Conservation (phyloP, 2,329 filamentous ascomycete genomes). For the Aureobasidium leucospermi region DNA sequence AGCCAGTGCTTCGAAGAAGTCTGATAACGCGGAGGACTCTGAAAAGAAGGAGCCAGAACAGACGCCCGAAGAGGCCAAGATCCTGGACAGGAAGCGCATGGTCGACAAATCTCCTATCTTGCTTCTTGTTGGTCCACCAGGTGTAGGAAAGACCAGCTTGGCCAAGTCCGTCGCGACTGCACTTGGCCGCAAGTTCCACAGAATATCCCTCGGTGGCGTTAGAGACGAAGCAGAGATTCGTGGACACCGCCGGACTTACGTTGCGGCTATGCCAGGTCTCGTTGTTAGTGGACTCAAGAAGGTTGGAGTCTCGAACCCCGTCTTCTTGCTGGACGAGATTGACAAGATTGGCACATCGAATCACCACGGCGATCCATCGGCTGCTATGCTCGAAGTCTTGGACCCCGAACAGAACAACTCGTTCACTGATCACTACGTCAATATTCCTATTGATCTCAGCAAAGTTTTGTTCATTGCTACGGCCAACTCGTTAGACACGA, state of each 20-base stretch:
- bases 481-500: slow-evolving; percentile 89
- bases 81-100: slow-evolving; percentile 75
- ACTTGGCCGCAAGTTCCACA: slow-evolving; percentile 89
- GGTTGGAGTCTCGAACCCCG: slow-evolving; percentile 89
- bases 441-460: slow-evolving; percentile 89
- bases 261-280: slow-evolving; percentile 96
- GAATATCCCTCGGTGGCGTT: slow-evolving; percentile 92
- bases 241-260: slow-evolving; percentile 89
- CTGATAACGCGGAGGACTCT: slow-evolving; percentile 18
- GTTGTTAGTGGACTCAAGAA: slow-evolving; percentile 93
- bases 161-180: slow-evolving; percentile 89
- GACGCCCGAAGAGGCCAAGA: slow-evolving; percentile 56
- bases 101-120: slow-evolving; percentile 94
- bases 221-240: slow-evolving; percentile 95
- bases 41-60: slow-evolving; percentile 31
- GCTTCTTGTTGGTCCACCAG: slow-evolving; percentile 84
- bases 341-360: slow-evolving; percentile 91
- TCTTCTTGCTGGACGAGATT: slow-evolving; percentile 93
- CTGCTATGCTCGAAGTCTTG: slow-evolving; percentile 94
- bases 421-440: slow-evolving; percentile 94
- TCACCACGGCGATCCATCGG: slow-evolving; percentile 90
- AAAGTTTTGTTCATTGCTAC: slow-evolving; percentile 98
- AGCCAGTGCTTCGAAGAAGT: slow-evolving; percentile 23
- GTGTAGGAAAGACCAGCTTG: slow-evolving; percentile 91
- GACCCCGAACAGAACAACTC: slow-evolving; percentile 95